Evolutionary conservation across 1,284 basidiomycete genomes (phyloP), one percentile per base, ranked within the genome.

Genomic region (Tylopilus sp.): DNA sequence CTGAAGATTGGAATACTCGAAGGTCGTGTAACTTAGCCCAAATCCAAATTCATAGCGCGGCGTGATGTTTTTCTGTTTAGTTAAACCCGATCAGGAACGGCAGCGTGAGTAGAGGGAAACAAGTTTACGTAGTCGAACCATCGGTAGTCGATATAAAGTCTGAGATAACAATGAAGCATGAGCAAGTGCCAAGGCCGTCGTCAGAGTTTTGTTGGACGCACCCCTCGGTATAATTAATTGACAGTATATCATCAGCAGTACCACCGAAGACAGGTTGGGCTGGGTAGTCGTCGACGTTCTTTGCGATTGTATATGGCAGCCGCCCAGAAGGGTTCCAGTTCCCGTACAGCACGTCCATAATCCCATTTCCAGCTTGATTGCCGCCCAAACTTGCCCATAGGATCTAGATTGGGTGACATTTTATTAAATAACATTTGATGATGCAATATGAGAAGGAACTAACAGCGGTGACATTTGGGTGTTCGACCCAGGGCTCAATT

Each of bases 1-100:
- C 0, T 77, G 67, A 7, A 95, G 79, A 26, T 84, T 77, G 36
- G 83, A 86, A 74, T 93, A 94, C 38, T 85, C 80, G 78, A 97
- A 98, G 0, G 80, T 86, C 41, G 95, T 92, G 81, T 97, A 97
- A 64, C 91, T 93, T 69, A 97, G 79, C 0, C 78, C 78, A 69
- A 83, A 90, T 3, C 91, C 91, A 70, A 92, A 92, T 60, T 86
- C 85, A 69, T 83, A 91, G 29, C 87, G 82, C 0, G 90, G 90
- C 2, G 79, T 79, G 65, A 90, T 88, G 65, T 83, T 78, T 66
- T 79, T 65, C 72, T 81, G 41, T 22, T 19, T 44, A 6, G 18
- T 22, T 18, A 44, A 22, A 3, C 41, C 41, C 8, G 22, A 44
- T 44, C 18, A 44, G 41, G 4, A 9, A 19, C 3, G 41, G 9